Base-by-base conservation (phyloP, 768 basidiomycete species). In the Tylopilus felleus region DNA sequence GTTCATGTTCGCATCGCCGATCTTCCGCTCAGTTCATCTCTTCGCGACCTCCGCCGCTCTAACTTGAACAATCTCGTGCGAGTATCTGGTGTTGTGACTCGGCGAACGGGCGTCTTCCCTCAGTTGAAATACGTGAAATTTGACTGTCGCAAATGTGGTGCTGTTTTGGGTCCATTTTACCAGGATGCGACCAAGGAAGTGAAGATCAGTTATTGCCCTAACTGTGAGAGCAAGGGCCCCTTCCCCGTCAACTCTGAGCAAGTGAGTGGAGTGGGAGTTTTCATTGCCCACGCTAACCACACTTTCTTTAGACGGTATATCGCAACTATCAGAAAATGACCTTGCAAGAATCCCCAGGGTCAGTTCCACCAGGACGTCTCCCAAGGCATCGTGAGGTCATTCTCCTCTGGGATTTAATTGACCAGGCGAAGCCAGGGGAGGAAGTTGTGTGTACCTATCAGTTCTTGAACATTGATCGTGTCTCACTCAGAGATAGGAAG, bases 321-420 rank as follows among this genome's bases (percentile, higher is more conserved):
- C 82, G 97, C 51, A 99, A 99, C 71, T 98, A 97, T 69, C 97
- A 99, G 71, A 96, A 93, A 72, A 91, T 98, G 93, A 98, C 95
- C 7, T 73, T 99, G 40, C 97, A 99, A 68, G 97, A 99, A 69
- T 95, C 93, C 8, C 97, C 97, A 12, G 97, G 97, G 3, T 93
- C 92, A 3, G 97, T 99, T 1, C 97, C 97, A 51, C 94, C 97
- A 19, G 97, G 97, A 71, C 93, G 97, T 63, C 78, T 98, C 8
- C 97, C 97, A 5, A 80, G 97, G 47, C 97, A 99, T 71, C 88
- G 97, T 44, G 97, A 99, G 69, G 94, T 99, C 25, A 84, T 99
- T 56, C 80, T 98, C 1, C 79, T 99, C 13, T 98, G 97, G 97
- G 97, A 98, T 71, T 78, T 99, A 52, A 98, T 99, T 61, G 97